phyloP scores from a whole-genome alignment of 352 stramenopile species.

The Sclerospora graminicola region DNA sequence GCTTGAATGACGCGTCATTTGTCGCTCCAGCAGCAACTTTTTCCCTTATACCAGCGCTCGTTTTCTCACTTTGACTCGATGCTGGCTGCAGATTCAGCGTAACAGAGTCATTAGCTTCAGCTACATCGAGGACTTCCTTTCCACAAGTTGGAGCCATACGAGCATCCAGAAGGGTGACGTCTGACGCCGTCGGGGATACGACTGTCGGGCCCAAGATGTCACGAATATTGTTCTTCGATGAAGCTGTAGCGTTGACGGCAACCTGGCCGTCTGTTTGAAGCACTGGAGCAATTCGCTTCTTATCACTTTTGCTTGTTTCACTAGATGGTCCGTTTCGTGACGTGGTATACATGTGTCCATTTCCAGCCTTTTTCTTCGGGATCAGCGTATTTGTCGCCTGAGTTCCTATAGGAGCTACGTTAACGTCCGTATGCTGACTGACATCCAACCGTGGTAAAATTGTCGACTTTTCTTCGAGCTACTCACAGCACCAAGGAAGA shows the following conservation, averaged over 20 bases:
- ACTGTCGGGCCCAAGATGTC: slow-evolving; percentile 62
- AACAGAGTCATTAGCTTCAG: slow-evolving; percentile 12
- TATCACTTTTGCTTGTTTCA: slow-evolving; percentile 37
- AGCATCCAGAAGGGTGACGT: slow-evolving; percentile 43
- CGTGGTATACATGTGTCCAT: neutral
- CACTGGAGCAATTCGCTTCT: slow-evolving; percentile 58
- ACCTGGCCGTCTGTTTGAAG: slow-evolving; percentile 18
- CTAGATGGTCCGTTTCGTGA: slow-evolving; percentile 13
- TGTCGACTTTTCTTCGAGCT: slow-evolving; percentile 59
- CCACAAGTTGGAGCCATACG: slow-evolving; percentile 31
- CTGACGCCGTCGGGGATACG: slow-evolving; percentile 33
- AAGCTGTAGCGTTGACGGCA: slow-evolving; percentile 34
- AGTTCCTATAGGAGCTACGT: neutral
- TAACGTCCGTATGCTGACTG: slow-evolving; percentile 4
- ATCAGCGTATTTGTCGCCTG: slow-evolving; percentile 41
- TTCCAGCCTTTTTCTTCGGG: slow-evolving; percentile 50
- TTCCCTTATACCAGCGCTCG: slow-evolving; percentile 1
- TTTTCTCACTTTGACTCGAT: slow-evolving; percentile 4
- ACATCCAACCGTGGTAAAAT: slow-evolving; percentile 10
- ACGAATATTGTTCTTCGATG: slow-evolving; percentile 68
- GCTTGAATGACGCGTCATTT: slow-evolving; percentile 7
- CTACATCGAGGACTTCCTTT: slow-evolving; percentile 20
- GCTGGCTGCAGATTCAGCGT: slow-evolving; percentile 6
- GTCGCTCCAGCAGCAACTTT: neutral
- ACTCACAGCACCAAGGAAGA: slow-evolving; percentile 1